phyloP scores from a whole-genome alignment of 179 eudicot genomes.

The Beta corolliflora region DNA sequence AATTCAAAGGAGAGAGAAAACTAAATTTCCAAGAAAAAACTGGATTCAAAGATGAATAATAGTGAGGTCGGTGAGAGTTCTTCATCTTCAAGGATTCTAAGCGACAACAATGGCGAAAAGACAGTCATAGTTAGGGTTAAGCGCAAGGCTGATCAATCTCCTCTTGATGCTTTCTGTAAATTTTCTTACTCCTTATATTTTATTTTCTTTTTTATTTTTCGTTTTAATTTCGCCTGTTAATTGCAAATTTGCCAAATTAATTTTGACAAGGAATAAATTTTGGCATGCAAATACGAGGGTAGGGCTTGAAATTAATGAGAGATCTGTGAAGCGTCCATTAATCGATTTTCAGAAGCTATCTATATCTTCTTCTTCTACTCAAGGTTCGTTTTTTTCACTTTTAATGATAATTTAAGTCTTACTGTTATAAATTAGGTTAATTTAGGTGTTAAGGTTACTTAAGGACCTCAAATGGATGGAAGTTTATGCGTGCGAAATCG shows the following conservation, averaged over 20 bases:
- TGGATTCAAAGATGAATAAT: background rate
- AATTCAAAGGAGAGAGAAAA: background rate
- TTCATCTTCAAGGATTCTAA: background rate
- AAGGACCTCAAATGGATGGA: too few species aligned
- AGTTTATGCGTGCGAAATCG: too few species aligned
- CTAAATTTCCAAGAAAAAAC: background rate
- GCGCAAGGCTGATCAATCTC: conserved; percentile 54
- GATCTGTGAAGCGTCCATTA: conserved; percentile 59
- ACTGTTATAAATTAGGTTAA: background rate
- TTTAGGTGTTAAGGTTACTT: background rate
- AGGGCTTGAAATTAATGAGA: conserved; percentile 89
- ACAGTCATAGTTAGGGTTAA: conserved; percentile 69
- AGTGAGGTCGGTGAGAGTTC: conserved; percentile 2
- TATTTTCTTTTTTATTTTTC: background rate
- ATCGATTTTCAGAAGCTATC: conserved; percentile 78
- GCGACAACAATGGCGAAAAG: conserved; percentile 30
- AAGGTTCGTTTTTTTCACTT: conserved; percentile 25
- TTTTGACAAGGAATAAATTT: background rate
- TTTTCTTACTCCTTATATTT: background rate
- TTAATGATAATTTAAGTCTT: background rate
- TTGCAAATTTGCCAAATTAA: conserved; percentile 5
- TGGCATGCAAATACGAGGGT: background rate
- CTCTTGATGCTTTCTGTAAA: conserved; percentile 67
- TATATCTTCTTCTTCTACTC: conserved; percentile 38
- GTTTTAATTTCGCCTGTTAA: background rate